These are phyloP conservation scores for Fusarium stilboides DNA, from an alignment of 2,329 filamentous ascomycete genomes.

Conservation along the genomic window DNA sequence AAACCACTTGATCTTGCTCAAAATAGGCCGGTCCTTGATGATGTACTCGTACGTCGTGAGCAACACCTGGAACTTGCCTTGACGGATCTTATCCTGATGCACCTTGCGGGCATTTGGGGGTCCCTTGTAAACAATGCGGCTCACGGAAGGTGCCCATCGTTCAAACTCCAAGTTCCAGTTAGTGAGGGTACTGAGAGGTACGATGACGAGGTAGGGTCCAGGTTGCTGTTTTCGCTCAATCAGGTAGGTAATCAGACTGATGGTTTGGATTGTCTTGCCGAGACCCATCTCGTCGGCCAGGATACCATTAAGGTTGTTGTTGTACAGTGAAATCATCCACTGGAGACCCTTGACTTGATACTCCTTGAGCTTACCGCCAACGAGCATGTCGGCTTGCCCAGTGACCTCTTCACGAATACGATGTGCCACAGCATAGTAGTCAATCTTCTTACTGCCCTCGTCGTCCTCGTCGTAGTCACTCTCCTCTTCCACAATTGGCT, in stretches of 20 bases:
- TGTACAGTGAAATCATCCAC: slow-evolving; percentile 99
- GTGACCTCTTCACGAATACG: slow-evolving; percentile 93
- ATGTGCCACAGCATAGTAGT: slow-evolving; percentile 99
- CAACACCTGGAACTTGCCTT: slow-evolving; percentile 94
- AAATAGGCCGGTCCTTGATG: slow-evolving; percentile 95
- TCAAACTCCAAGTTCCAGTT: slow-evolving; percentile 99
- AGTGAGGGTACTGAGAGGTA: slow-evolving; percentile 94
- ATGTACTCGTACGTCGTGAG: slow-evolving; percentile 99
- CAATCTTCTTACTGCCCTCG: slow-evolving; percentile 84
- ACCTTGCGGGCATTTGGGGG: slow-evolving; percentile 89
- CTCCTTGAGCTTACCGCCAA: slow-evolving; percentile 94
- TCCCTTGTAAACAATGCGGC: slow-evolving; percentile 95
- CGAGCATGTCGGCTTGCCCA: slow-evolving; percentile 85
- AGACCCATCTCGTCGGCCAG: slow-evolving; percentile 99
- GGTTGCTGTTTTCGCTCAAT: slow-evolving; percentile 95
- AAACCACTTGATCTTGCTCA: slow-evolving; percentile 99
- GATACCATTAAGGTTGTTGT: slow-evolving; percentile 99
- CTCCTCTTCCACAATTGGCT: slow-evolving; percentile 71
- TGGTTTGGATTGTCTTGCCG: slow-evolving; percentile 99
- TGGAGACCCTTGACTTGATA: slow-evolving; percentile 99
- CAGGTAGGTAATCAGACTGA: slow-evolving; percentile 96
- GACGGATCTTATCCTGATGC: slow-evolving; percentile 94
- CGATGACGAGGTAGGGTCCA: slow-evolving; percentile 95
- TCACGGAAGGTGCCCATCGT: slow-evolving; percentile 94
- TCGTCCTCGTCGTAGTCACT: slow-evolving; percentile 78